Conservation (phyloP, 768 basidiomycete species). For the Termitomyces sp. region DNA sequence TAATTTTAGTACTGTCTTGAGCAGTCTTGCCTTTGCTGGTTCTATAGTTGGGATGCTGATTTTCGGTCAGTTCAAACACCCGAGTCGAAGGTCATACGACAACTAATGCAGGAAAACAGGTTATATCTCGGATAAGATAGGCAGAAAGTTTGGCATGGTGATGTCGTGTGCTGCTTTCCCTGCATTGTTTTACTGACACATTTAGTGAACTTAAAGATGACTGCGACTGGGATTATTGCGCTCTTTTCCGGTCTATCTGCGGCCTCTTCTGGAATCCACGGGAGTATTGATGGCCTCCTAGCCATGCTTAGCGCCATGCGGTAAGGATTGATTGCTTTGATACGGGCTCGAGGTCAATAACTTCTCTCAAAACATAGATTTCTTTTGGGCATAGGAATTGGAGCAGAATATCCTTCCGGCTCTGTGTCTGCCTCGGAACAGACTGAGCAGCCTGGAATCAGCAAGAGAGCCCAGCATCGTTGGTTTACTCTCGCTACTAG, state of each 20-base stretch:
- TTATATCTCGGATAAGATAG: slow-evolving; percentile 80
- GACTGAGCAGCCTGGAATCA: slow-evolving; percentile 76
- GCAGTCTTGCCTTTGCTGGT: slow-evolving; percentile 76
- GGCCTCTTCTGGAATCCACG: slow-evolving; percentile 73
- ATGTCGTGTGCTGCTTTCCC: slow-evolving; percentile 9
- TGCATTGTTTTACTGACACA: slow-evolving; percentile 8
- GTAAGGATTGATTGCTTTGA: slow-evolving; percentile 25
- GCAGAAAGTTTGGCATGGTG: slow-evolving; percentile 87
- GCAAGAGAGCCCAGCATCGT: slow-evolving; percentile 74
- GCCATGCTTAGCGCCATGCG: slow-evolving; percentile 77
- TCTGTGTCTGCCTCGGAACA: slow-evolving; percentile 87
- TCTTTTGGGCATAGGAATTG: slow-evolving; percentile 54
- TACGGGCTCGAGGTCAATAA: background rate
- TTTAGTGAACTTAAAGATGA: slow-evolving; percentile 43
- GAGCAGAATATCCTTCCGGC: slow-evolving; percentile 68
- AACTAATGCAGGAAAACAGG: slow-evolving; percentile 21
- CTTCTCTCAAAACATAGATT: slow-evolving; percentile 42
- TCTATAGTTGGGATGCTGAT: slow-evolving; percentile 80
- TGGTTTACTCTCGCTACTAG: slow-evolving; percentile 91
- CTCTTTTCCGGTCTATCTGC: slow-evolving; percentile 82
- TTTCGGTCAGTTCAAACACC: slow-evolving; percentile 42
- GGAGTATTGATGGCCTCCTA: slow-evolving; percentile 63
- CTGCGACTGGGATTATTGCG: slow-evolving; percentile 77
- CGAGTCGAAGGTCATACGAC: background rate
- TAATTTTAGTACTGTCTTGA: slow-evolving; percentile 59